Base-by-base conservation (phyloP, 805 yeast species). In the Blastobotrys attinorum region DNA sequence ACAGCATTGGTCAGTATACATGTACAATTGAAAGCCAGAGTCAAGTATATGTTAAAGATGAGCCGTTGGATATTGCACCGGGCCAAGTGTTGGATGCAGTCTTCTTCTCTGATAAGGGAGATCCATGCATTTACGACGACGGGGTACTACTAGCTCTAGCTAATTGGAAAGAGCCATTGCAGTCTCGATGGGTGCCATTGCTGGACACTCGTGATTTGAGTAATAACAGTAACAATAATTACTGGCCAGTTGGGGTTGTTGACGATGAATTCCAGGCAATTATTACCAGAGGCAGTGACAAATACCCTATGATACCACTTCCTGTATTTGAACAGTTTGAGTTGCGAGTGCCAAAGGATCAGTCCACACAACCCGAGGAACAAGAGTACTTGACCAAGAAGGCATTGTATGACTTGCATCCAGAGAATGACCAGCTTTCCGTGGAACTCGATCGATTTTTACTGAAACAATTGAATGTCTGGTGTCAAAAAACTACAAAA, bases 71-170 rank as follows among this genome's bases (percentile, higher is more conserved):
- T 27, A 49, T 56, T 72, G 66, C 54, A 63, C 65, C 48, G 21
- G 41, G 58, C 40, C 47, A 61, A 50, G 18, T 35, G 49, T 61
- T 83, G 51, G 77, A 75, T 49, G 81, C 89, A 2, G 60, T 85
- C n/a, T 88, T 92, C 57, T 92, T 90, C 68, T 82, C 86, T 35
- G 80, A 81, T 37, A 81, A 76, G 55, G 95, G 95, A 17, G 97
- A 90, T 60, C 98, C 98, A 1, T 83, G 92, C 50, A 60, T 89
- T 4, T 83, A 81, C 44, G 96, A 94, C n/a, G 88, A 81, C 50
- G 87, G 87, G 48, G 73, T 79, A 8, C 68, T 92, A 31, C 61
- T 83, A 25, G 76, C 86, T 0, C 66, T 92, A 17, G 70, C 80
- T 20, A 76, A 80, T 51, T 90, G 97, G 96, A 71, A 96, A 53